phyloP scores from a whole-genome alignment of 768 basidiomycete genomes.

The Leccinum ochraceum region DNA sequence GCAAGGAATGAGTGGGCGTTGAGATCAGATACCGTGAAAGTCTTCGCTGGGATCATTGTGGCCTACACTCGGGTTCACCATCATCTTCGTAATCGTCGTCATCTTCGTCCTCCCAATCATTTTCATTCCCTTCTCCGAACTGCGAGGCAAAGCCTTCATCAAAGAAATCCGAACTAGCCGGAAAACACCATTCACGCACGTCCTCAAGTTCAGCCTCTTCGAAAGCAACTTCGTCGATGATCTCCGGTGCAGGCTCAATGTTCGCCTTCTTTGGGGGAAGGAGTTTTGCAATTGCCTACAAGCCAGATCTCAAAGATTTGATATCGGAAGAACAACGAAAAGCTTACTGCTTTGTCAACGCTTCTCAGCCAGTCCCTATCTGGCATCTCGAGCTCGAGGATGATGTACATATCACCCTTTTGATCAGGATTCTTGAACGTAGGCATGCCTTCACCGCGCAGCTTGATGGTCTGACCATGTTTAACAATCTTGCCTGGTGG shows the following conservation, averaged over 20 bases:
- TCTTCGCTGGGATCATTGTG: constrained; percentile 45
- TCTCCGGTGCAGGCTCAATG: constrained; percentile 67
- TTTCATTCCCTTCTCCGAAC: constrained; percentile 73
- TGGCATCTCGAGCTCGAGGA: constrained; percentile 90
- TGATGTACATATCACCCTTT: constrained; percentile 82
- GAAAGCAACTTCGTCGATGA: constrained; percentile 69
- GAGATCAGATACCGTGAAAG: constrained; percentile 11
- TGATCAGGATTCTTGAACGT: constrained; percentile 59
- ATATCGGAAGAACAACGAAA: not conserved
- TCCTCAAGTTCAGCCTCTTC: constrained; percentile 80
- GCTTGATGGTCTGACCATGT: constrained; percentile 68
- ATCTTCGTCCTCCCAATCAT: constrained; percentile 71
- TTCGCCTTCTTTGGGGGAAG: constrained; percentile 79
- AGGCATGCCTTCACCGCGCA: constrained; percentile 92
- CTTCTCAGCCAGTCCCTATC: constrained; percentile 70
- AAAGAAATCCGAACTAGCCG: constrained; percentile 75
- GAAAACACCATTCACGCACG: constrained; percentile 80
- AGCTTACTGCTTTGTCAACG: constrained; percentile 58
- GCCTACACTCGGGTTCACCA: constrained; percentile 60
- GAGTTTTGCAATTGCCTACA: constrained; percentile 60
- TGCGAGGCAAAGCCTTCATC: constrained; percentile 67
- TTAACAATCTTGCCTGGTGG: constrained; percentile 77
- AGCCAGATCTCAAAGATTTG: constrained; percentile 8
- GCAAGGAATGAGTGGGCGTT: constrained; percentile 13
- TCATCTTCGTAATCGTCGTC: constrained; percentile 54